Base-by-base conservation (phyloP, 2,329 filamentous ascomycete genomes). In the Ascochyta fabae region DNA sequence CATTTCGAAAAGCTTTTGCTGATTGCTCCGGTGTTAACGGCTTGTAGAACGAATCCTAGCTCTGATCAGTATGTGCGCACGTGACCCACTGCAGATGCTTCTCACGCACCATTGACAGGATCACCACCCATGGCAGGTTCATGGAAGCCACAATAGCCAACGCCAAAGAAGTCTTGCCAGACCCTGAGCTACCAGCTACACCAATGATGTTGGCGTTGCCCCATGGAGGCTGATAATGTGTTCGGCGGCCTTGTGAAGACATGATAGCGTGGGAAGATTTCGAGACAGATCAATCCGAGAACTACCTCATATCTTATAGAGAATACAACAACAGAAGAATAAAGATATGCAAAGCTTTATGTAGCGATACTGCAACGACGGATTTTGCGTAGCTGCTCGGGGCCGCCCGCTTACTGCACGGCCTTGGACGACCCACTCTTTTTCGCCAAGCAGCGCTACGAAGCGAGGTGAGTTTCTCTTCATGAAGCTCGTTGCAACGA, bases 111-210 rank as follows among this genome's bases (percentile, higher is more conserved):
- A 99, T 98, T 38, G 93, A 96, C 67, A 99, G 78, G 77, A 99
- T 97, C 45, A 97, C 93, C 59, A 99, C 95, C 94, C 95, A 99
- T 53, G 95, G 95, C 61, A 99, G 80, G 77, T 95, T 96, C 67
- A 99, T 80, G 69, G 90, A 88, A 68, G 86, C 88, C 62, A 98
- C 91, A 66, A 99, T 96, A 61, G 94, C 92, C 73, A 96, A 86
- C 29, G 95, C 93, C 49, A 99, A 80, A 6, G 93, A 97, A 6
- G 94, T 97, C 81, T 99, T 99, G 54, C 94, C 88, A 24, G 94
- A 98, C 38, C 95, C 95, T 26, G 94, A 98, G 77, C 91, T 95
- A 34, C 95, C 95, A 62, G 95, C 94, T 67, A 99, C 89, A 46
- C 92, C 95, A 74, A 99, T 97, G 69, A 99, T 97, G 79, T 91